Base-by-base conservation (phyloP, 2,329 filamentous ascomycete species). In the Lecanicillium sp. region DNA sequence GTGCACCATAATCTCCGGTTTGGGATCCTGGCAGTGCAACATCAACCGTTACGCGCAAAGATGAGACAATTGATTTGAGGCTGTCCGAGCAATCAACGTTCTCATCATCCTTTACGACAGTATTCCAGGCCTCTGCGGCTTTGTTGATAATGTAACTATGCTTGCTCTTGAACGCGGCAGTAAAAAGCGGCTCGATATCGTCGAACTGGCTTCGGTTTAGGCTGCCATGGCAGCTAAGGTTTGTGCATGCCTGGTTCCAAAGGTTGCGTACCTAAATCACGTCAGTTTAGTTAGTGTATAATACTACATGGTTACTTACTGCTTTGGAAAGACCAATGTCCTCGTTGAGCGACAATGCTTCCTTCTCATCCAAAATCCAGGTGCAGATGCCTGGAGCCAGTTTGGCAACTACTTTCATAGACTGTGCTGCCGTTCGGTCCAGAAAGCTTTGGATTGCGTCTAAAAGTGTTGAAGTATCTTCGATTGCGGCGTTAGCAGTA, bases 61-160 rank as follows among this genome's bases (percentile, higher is more conserved):
- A 73, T 18, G 73, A 65, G 25, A 95, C 64, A 2, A 79, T 72
- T 3, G 67, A 59, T 49, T 79, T 77, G 5, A 95, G 65, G 20
- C 65, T 65, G 10, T 72, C 59, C 0, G 87, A 83, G 57, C 86
- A 90, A 17, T 74, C 61, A 2, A 87, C 53, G 5, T 63, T 61
- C 4, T 75, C 65, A 29, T 74, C 69, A 13, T 72, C 62, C 15
- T 79, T 79, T 51, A 87, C 87, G 0, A 80, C 72, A 1, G 60
- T 55, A 48, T 88, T 89, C 87, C 87, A 96, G 44, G 68, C 49
- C 17, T 63, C 61, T 28, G 66, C 59, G 14, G 69, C 61, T 52
- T 53, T 67, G 56, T 59, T 78, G 45, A 64, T 84, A 49, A 65
- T 72, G 43, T 56, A 63, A 41, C 53, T 62, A 52, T 71, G 83